Conservation (phyloP, 257 asterid genomes). For the Nicotiana paniculata region DNA sequence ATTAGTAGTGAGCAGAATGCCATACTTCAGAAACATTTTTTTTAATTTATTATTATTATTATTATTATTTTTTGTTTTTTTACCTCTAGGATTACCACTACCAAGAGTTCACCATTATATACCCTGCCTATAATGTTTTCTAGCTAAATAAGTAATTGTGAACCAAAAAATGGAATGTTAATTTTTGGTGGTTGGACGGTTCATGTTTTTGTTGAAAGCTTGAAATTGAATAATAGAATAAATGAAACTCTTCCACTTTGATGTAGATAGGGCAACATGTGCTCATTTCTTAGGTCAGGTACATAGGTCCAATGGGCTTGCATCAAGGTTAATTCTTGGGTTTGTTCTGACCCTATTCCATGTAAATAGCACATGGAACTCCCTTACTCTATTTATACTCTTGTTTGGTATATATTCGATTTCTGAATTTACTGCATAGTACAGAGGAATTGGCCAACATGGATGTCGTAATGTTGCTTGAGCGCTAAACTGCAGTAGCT, state of each 20-base stretch:
- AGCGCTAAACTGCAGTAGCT: background rate
- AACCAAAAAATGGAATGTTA: background rate
- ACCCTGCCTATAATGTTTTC: background rate
- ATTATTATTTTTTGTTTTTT: too few relatives aligned
- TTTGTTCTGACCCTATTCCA: conserved; percentile 1
- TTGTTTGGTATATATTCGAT: background rate
- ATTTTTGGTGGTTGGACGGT: background rate
- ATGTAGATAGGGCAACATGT: background rate
- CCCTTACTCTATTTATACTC: background rate
- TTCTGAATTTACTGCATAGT: background rate
- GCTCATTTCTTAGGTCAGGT: background rate
- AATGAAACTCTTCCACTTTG: background rate
- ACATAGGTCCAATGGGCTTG: background rate
- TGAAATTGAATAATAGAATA: background rate
- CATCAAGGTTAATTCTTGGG: background rate
- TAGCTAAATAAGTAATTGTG: background rate
- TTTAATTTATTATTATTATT: too few relatives aligned
- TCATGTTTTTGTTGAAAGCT: background rate
- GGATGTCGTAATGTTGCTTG: background rate
- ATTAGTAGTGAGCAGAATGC: background rate
- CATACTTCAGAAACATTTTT: background rate
- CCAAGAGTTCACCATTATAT: background rate
- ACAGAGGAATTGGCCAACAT: background rate
- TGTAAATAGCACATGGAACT: background rate
- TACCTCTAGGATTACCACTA: background rate